Percentiles rank a stretch among this genome's conserved stretches.
phyloP scores from a whole-genome alignment of 106 monocot species.

The Ottelia alismoides region DNA sequence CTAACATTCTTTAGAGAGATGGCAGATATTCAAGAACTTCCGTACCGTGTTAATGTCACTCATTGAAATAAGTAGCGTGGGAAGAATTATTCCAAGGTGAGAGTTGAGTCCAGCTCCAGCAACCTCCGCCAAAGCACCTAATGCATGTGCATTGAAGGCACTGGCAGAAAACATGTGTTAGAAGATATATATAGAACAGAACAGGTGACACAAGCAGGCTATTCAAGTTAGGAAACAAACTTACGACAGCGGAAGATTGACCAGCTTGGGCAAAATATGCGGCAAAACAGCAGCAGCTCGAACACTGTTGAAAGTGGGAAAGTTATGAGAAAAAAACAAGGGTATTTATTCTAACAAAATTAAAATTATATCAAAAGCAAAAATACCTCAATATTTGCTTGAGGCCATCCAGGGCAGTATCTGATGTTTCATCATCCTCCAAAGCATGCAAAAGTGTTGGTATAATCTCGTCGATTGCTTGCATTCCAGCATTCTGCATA shows the following conservation, averaged over 20 bases:
- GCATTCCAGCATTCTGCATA: slow-evolving; percentile 90
- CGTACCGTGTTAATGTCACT: slow-evolving; percentile 62
- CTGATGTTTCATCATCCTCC: slow-evolving; percentile 77
- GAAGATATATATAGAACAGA: neutral
- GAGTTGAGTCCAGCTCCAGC: slow-evolving; percentile 84
- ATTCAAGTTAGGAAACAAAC: slow-evolving; percentile 4
- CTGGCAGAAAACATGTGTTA: slow-evolving; percentile 18
- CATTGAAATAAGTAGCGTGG: slow-evolving; percentile 75
- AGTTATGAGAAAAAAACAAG: neutral
- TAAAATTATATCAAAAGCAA: neutral
- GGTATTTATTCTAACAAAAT: neutral
- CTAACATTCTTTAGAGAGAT: no score
- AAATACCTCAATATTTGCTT: slow-evolving; percentile 90
- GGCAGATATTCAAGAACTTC: neutral
- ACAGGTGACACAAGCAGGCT: neutral
- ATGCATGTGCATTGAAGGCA: slow-evolving; percentile 94
- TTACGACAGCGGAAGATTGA: slow-evolving; percentile 80
- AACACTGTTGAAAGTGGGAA: slow-evolving; percentile 42
- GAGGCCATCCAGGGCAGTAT: slow-evolving; percentile 93
- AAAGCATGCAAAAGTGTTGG: slow-evolving; percentile 74
- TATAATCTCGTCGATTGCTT: slow-evolving; percentile 98
- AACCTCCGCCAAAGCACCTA: slow-evolving; percentile 97
- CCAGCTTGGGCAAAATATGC: slow-evolving; percentile 96
- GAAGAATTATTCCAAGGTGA: slow-evolving; percentile 90
- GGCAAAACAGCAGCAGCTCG: slow-evolving; percentile 90